Base-by-base conservation (phyloP, 495 filamentous ascomycete genomes). In the Annulohypoxylon bovei region DNA sequence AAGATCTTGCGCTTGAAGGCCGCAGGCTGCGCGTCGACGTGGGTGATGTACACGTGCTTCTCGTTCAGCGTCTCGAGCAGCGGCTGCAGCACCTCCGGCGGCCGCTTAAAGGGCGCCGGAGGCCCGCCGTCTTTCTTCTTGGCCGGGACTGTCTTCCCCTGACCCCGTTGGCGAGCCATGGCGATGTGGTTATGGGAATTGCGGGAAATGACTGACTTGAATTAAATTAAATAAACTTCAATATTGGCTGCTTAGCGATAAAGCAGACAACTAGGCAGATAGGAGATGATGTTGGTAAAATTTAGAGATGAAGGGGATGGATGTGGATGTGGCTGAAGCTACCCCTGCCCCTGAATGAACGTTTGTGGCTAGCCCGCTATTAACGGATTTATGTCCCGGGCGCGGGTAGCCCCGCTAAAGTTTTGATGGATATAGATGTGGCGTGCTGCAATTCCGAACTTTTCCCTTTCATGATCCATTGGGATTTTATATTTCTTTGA, bases 1-100 rank as follows among this genome's bases (percentile, higher is more conserved):
- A 95, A 97, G 75, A 93, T 87, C 70, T 91, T 89, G 65, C 84
- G 84, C 80, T 96, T 97, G 82, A 91, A 86, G 28, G 82, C 81
- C 23, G 68, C 70, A 0, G 85, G 86, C 42, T 89, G 87, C 37
- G 72, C 81, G 83, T 97, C 93, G 81, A 95, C 81, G 81, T 94
- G 91, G 25, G 88, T 82, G 68, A 97, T 87, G 84, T 97, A 95
- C 75, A 95, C 83, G 76, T 91, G 86, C 22, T 83, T 72, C 25
- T 82, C 79, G 68, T 87, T 82, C 67, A 95, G 86, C 20, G 82
- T 85, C 37, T 82, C 66, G 74, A 89, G 82, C 78, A 95, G 87
- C 18, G 89, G 85, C 12, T 82, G 58, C 39, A 94, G 85, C 20
- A 79, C 74, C 22, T 83, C 58, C 3, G 92, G 87, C 0, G 88